These are phyloP conservation scores for Neospora caninum DNA, from an alignment of 169 alveolate genomes.

Conservation along the genomic window DNA sequence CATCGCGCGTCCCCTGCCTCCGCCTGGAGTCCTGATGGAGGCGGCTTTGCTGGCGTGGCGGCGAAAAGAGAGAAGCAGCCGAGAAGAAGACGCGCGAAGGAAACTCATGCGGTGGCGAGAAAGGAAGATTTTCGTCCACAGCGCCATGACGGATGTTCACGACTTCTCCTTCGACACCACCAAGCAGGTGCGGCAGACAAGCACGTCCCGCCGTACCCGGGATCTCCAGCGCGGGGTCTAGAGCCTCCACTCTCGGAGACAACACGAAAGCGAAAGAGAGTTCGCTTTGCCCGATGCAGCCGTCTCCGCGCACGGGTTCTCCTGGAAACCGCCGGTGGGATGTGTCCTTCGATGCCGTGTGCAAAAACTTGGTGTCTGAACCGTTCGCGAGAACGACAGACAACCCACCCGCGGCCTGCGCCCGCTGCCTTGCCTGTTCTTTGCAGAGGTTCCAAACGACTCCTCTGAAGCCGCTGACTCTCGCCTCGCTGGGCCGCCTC, in stretches of 20 bases:
- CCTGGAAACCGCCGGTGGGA: too few relatives aligned
- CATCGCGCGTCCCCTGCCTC: background rate
- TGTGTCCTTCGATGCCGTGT: too few relatives aligned
- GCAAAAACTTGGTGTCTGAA: too few relatives aligned
- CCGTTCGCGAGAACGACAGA: too few relatives aligned
- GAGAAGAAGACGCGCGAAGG: background rate
- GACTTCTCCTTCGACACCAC: background rate
- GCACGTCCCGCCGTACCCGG: background rate
- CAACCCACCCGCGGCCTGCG: background rate
- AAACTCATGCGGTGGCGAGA: background rate
- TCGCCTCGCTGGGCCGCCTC: background rate
- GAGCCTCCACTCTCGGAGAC: too few relatives aligned
- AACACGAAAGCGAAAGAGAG: too few relatives aligned
- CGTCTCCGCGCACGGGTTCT: too few relatives aligned
- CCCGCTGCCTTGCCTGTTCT: background rate
- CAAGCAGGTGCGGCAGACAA: background rate
- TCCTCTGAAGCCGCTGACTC: background rate
- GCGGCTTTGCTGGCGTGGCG: conserved; percentile 25
- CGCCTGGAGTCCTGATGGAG: background rate
- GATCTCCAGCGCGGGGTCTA: background rate
- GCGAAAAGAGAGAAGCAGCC: background rate
- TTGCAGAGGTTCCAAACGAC: background rate
- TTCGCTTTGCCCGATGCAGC: too few relatives aligned
- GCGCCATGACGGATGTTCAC: conserved; percentile 15
- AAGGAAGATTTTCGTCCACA: background rate